phyloP scores from a whole-genome alignment of 108 stramenopile species.

The Epithemia pelagica region DNA sequence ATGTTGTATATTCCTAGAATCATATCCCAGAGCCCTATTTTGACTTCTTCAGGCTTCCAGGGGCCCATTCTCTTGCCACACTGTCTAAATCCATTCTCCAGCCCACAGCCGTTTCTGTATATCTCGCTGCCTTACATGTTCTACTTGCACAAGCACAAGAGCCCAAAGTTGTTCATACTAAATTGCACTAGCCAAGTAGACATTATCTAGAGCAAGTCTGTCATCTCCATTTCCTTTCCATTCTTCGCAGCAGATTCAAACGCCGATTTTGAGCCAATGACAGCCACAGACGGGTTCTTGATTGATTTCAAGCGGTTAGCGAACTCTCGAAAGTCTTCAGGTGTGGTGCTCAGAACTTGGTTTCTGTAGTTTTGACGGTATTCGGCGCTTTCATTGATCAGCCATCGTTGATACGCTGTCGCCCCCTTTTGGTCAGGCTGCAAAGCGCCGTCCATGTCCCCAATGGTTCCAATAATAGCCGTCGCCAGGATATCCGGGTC shows the following conservation, averaged over 20 bases:
- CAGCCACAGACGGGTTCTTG: slow-evolving; percentile 77
- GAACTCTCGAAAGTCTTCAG: slow-evolving; percentile 84
- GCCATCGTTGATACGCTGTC: slow-evolving; percentile 67
- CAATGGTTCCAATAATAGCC: slow-evolving; percentile 88
- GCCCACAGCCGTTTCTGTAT: no score
- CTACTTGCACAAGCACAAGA: no score
- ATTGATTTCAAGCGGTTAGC: slow-evolving; percentile 73
- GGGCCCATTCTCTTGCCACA: no score
- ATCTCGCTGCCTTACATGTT: no score
- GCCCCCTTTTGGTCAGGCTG: slow-evolving; percentile 84
- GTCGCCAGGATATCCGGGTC: slow-evolving; percentile 76
- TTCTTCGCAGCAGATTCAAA: slow-evolving; percentile 79
- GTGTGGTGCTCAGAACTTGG: slow-evolving; percentile 82
- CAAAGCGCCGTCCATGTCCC: slow-evolving; percentile 92
- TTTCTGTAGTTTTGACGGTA: slow-evolving; percentile 81
- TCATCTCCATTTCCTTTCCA: slow-evolving; percentile 62
- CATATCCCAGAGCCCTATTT: no score
- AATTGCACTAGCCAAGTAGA: no score
- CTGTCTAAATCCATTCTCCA: no score
- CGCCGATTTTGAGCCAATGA: slow-evolving; percentile 83
- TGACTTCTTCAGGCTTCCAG: no score
- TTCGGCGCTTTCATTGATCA: slow-evolving; percentile 75
- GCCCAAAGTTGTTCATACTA: no score
- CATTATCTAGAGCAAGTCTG: slow-evolving; percentile 25
- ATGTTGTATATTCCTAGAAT: no score